Evolutionary conservation across 805 yeast species (phyloP).

Genomic region (Metschnikowia santaceciliae): DNA sequence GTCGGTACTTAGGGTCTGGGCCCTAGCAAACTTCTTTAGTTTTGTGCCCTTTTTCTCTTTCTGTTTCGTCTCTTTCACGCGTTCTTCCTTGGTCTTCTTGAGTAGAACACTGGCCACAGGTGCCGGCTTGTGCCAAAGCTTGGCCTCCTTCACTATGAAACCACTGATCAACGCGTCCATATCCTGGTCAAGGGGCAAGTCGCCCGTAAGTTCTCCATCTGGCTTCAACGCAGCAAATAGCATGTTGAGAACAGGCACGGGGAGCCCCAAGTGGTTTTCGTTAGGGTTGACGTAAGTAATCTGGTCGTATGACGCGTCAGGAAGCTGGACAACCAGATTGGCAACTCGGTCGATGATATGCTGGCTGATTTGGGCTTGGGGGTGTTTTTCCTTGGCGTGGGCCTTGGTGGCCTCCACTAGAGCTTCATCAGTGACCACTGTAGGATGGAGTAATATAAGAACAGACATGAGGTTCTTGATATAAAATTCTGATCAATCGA

Average conservation of each 20-base stretch:
- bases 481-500: too few species aligned
- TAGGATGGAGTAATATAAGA: slow-evolving; percentile 60
- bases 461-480: slow-evolving; percentile 15
- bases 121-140: slow-evolving; percentile 54
- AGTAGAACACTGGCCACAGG: slow-evolving; percentile 29
- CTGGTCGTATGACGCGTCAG: slow-evolving; percentile 34
- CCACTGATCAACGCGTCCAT: slow-evolving; percentile 68
- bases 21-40: slow-evolving; percentile 16
- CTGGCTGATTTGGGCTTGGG: slow-evolving; percentile 39
- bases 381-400: slow-evolving; percentile 21
- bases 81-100: slow-evolving; percentile 21
- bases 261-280: slow-evolving; percentile 42
- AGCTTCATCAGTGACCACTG: slow-evolving; percentile 55
- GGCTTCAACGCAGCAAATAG: slow-evolving; percentile 37
- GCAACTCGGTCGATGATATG: slow-evolving; percentile 58
- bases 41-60: slow-evolving; percentile 5
- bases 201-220: slow-evolving; percentile 51
- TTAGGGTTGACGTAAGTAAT: slow-evolving; percentile 58
- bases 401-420: slow-evolving; percentile 40
- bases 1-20: background rate
- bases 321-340: slow-evolving; percentile 39
- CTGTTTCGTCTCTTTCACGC: background rate
- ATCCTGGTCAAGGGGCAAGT: slow-evolving; percentile 46
- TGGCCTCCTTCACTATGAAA: slow-evolving; percentile 43
- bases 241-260: slow-evolving; percentile 38